A percentile compares a stretch with the other conserved stretches of the same genome.
phyloP scores from a whole-genome alignment of 2,329 filamentous ascomycete genomes.

The Cercospora sp. region DNA sequence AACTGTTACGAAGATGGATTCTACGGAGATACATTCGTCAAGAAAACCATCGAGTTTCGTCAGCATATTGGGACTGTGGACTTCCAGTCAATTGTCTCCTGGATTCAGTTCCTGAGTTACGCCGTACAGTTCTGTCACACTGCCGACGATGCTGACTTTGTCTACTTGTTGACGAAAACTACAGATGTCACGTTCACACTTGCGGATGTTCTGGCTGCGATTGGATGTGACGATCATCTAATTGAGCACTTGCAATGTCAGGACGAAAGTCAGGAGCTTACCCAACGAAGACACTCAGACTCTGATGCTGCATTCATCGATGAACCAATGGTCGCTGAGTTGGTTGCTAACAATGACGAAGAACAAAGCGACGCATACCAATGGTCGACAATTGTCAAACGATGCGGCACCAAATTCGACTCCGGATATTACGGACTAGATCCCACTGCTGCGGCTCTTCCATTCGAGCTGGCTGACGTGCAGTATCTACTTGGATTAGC shows the following conservation, averaged over 20 bases:
- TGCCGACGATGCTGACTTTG: not conserved
- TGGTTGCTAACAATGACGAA: constrained; percentile 2
- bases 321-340: not conserved
- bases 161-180: not conserved
- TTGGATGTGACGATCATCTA: not conserved
- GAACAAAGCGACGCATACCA: not conserved
- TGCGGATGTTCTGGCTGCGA: not conserved
- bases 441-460: not conserved
- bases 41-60: constrained; percentile 13
- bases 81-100: not conserved
- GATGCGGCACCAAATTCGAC: not conserved
- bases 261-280: not conserved
- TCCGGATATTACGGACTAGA: constrained; percentile 4
- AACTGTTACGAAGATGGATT: not conserved
- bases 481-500: not conserved
- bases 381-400: not conserved
- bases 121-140: not conserved
- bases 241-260: not conserved
- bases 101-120: not conserved
- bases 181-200: constrained; percentile 5
- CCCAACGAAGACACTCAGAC: not conserved
- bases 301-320: not conserved
- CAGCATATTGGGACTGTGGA: constrained; percentile 12
- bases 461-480: not conserved
- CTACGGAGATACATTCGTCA: not conserved